A percentile compares a stretch with the other conserved stretches of the same genome.
Evolutionary conservation across 2,329 filamentous ascomycete species (phyloP).

Genomic region (Boeremia exigua): DNA sequence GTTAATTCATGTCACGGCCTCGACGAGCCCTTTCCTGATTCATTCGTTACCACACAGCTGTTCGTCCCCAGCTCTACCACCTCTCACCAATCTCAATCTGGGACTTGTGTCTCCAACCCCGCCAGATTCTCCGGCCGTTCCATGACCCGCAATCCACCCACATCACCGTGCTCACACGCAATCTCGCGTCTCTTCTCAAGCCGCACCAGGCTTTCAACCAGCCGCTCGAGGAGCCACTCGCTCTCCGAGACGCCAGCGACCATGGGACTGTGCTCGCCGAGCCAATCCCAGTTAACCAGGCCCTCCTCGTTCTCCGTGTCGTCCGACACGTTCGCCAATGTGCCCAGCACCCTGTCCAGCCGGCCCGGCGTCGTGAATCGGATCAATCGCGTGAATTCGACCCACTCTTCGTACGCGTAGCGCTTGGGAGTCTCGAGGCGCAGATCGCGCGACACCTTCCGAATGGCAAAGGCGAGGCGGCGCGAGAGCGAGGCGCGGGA

Average conservation of each 20-base stretch:
- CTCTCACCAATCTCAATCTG: too few relatives aligned
- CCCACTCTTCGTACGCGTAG: slow-evolving; percentile 87
- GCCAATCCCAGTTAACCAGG: slow-evolving; percentile 74
- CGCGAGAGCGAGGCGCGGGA: slow-evolving; percentile 62
- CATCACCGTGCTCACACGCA: slow-evolving; percentile 1
- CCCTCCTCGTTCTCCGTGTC: slow-evolving; percentile 61
- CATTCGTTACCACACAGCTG: too few relatives aligned
- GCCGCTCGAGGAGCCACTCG: slow-evolving; percentile 70
- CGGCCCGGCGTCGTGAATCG: slow-evolving; percentile 54
- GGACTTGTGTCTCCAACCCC: too few relatives aligned
- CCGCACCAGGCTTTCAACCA: slow-evolving; percentile 67
- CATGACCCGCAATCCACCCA: too few relatives aligned
- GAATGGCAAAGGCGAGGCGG: slow-evolving; percentile 73
- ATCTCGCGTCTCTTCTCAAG: slow-evolving; percentile 36
- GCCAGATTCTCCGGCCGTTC: too few relatives aligned
- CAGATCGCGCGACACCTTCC: slow-evolving; percentile 68
- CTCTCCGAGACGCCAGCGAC: slow-evolving; percentile 67
- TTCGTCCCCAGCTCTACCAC: too few relatives aligned
- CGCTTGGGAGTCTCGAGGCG: slow-evolving; percentile 63
- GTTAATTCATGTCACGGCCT: too few relatives aligned
- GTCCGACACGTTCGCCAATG: not conserved
- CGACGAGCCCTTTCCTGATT: too few relatives aligned
- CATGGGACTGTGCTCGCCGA: slow-evolving; percentile 72
- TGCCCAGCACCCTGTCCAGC: slow-evolving; percentile 15
- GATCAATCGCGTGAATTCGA: slow-evolving; percentile 79